Evolutionary conservation across 176 grass and related monocot genomes (phyloP).

Genomic region (sorghum (Sorghum bicolor)): DNA sequence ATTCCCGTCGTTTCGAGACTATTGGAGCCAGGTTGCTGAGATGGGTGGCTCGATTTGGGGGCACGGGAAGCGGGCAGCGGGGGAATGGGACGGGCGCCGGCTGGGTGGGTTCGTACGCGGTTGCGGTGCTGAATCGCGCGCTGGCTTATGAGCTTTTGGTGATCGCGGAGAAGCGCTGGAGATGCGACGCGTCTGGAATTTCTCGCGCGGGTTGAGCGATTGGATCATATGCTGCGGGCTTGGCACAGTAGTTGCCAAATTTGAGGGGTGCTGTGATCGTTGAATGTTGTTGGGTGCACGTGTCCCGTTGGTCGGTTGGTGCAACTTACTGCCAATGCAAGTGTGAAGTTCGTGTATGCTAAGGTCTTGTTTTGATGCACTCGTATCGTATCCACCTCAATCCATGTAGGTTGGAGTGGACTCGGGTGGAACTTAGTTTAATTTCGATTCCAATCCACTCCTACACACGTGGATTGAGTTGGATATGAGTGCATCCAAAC

Average conservation of each 20-base stretch:
- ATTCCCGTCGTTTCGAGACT: not conserved
- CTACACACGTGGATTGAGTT: not conserved
- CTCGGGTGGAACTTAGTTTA: not conserved
- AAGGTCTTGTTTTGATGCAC: not conserved
- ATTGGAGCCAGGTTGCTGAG: not conserved
- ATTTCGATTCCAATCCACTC: not conserved
- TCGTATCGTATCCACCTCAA: not conserved
- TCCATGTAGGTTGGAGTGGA: not conserved
- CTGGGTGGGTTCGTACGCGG: not conserved
- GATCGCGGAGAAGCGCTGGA: not conserved
- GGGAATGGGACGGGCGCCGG: not conserved
- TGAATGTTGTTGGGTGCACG: conserved; percentile 13
- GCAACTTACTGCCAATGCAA: not conserved
- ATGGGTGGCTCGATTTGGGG: not conserved
- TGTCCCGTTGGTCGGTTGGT: not conserved
- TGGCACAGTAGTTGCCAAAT: not conserved
- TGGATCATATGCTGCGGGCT: not conserved
- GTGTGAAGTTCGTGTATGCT: not conserved
- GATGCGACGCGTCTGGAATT: not conserved
- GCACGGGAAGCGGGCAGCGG: not conserved
- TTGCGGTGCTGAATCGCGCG: too few species aligned
- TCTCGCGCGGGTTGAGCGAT: not conserved
- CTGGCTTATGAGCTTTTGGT: not conserved
- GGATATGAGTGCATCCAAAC: not conserved
- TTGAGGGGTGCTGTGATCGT: not conserved